Evolutionary conservation across 495 filamentous ascomycete species (phyloP).

Genomic region (Daldinia childiae): DNA sequence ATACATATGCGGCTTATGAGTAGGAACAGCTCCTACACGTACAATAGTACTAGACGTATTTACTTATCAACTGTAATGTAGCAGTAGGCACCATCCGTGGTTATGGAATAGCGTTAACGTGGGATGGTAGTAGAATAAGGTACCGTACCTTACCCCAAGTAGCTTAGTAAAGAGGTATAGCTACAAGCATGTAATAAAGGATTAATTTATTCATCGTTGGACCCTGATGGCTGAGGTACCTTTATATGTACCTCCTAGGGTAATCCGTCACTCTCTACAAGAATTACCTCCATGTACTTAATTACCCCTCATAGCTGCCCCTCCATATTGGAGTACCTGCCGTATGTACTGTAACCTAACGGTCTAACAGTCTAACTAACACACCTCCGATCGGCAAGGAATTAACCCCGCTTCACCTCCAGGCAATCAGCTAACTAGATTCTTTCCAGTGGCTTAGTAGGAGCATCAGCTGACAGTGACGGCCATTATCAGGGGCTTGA

Average conservation of each 20-base stretch:
- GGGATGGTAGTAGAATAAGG: conserved; percentile 1
- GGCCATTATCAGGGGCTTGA: no score
- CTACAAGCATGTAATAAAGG: not conserved
- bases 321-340: conserved; percentile 29
- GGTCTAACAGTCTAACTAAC: not conserved
- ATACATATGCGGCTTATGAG: conserved; percentile 30
- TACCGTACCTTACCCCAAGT: not conserved
- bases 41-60: not conserved
- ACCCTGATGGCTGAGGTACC: not conserved
- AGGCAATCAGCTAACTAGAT: not conserved
- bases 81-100: not conserved
- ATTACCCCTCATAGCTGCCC: conserved; percentile 33
- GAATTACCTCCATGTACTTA: no score
- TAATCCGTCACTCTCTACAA: not conserved
- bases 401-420: conserved; percentile 26
- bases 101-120: conserved; percentile 1
- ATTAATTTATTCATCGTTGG: not conserved
- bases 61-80: not conserved
- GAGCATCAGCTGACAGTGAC: conserved; percentile 18
- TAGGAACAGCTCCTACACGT: not conserved
- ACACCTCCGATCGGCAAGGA: conserved; percentile 32
- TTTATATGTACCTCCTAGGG: no score
- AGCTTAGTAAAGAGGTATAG: not conserved
- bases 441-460: not conserved
- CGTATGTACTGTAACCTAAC: conserved; percentile 18